phyloP scores from a whole-genome alignment of 495 filamentous ascomycete species.

The Podospora bellae-mahoneyi region DNA sequence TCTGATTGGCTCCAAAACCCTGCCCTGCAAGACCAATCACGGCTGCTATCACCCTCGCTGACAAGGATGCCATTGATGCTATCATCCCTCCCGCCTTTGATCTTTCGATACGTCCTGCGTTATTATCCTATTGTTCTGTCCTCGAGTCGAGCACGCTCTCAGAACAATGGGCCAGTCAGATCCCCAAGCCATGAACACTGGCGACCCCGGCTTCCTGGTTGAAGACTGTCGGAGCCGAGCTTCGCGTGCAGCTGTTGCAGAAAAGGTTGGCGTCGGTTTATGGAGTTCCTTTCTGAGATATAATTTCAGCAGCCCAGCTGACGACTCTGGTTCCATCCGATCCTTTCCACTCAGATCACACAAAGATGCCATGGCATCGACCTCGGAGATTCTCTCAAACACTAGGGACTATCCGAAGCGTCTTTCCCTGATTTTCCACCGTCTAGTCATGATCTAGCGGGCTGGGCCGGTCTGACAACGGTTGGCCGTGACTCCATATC shows the following conservation, averaged over 20 bases:
- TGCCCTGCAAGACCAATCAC: conserved; percentile 31
- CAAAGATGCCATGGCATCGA: not conserved
- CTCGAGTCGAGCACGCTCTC: conserved; percentile 7
- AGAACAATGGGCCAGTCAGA: conserved; percentile 14
- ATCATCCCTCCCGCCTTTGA: conserved; percentile 26
- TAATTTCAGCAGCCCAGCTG: not conserved
- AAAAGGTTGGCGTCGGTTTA: conserved; percentile 11
- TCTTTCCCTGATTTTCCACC: not conserved
- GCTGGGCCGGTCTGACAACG: not conserved
- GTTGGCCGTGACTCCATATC: not conserved
- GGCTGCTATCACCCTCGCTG: conserved; percentile 28
- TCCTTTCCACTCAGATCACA: not conserved
- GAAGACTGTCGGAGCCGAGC: conserved; percentile 6
- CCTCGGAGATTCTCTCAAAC: not conserved
- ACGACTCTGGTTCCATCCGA: not conserved
- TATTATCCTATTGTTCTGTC: conserved; percentile 30
- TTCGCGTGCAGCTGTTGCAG: not conserved
- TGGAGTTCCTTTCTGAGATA: not conserved
- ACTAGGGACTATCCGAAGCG: conserved; percentile 6
- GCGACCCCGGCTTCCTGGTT: conserved; percentile 10
- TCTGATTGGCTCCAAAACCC: conserved; percentile 29
- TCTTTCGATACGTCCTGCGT: conserved; percentile 25
- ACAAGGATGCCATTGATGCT: conserved; percentile 31
- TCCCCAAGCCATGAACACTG: not conserved
- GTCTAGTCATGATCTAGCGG: not conserved